Evolutionary conservation across 768 basidiomycete genomes (phyloP).

Genomic region (Royoungia palumana): DNA sequence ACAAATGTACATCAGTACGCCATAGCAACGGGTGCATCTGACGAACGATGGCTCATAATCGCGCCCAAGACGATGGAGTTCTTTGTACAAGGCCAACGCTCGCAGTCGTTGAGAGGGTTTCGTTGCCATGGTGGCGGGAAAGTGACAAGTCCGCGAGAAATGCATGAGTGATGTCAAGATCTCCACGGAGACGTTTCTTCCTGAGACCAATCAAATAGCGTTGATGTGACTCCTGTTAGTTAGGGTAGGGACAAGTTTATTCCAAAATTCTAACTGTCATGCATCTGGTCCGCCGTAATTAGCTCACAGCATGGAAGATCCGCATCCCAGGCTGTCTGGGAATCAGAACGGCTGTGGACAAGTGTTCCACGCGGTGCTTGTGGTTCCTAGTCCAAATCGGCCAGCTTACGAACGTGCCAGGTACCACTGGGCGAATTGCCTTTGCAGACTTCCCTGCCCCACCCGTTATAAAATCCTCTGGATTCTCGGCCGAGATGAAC

Average conservation of each 20-base stretch:
- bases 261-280: too few relatives aligned
- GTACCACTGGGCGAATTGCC: constrained; percentile 11
- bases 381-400: constrained; percentile 10
- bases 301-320: not conserved
- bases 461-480: constrained; percentile 7
- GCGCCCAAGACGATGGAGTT: constrained; percentile 73
- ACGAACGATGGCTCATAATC: constrained; percentile 82
- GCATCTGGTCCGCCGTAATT: not conserved
- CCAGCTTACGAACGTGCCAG: constrained; percentile 29
- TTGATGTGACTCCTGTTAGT: too few relatives aligned
- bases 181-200: too few relatives aligned
- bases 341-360: not conserved
- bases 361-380: not conserved
- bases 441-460: not conserved
- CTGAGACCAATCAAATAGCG: too few relatives aligned
- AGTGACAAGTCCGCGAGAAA: not conserved
- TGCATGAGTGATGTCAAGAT: too few relatives aligned
- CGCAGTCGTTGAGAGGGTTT: constrained; percentile 52
- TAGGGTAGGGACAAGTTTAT: too few relatives aligned
- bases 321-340: not conserved
- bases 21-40: constrained; percentile 7
- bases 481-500: not conserved
- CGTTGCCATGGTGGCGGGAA: constrained; percentile 40
- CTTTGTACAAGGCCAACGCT: constrained; percentile 75
- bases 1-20: constrained; percentile 9